phyloP scores from a whole-genome alignment of 331 rosid species.

The Dryas integrifolia region DNA sequence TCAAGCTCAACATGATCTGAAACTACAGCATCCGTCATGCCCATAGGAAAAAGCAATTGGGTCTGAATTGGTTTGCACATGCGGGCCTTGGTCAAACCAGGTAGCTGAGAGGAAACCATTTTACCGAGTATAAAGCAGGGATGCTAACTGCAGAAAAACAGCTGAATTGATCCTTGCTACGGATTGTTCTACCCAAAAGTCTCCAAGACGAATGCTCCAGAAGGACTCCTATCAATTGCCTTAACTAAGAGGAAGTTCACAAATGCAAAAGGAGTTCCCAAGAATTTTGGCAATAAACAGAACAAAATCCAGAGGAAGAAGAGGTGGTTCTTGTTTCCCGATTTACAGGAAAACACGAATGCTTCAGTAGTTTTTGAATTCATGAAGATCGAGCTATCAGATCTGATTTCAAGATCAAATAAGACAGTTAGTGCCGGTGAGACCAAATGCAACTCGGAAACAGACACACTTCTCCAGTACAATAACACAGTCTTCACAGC shows the following conservation, averaged over 20 bases:
- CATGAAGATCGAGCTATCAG: conserved; percentile 84
- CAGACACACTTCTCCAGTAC: background rate
- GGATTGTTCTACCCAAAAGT: conserved; percentile 33
- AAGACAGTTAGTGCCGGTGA: background rate
- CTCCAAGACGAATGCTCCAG: conserved; percentile 43
- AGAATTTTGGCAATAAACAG: conserved; percentile 73
- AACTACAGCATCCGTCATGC: conserved; percentile 37
- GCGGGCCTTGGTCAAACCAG: conserved; percentile 43
- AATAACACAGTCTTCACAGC: background rate
- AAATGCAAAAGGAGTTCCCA: conserved; percentile 81
- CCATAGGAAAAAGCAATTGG: conserved; percentile 44
- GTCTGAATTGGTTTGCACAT: conserved; percentile 39
- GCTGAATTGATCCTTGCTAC: conserved; percentile 33
- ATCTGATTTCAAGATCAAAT: conserved; percentile 40
- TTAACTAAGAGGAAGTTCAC: conserved; percentile 67
- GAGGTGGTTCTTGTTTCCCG: conserved; percentile 88
- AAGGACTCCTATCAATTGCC: conserved; percentile 77
- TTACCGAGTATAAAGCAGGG: conserved; percentile 30
- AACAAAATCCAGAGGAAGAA: conserved; percentile 80
- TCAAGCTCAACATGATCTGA: conserved; percentile 77
- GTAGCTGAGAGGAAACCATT: conserved; percentile 83
- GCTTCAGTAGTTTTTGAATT: conserved; percentile 76
- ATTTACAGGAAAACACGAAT: conserved; percentile 82
- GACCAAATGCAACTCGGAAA: background rate
- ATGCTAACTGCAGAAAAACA: conserved; percentile 34